Base-by-base conservation (phyloP, 2,329 filamentous ascomycete species). In the Aspergillus sp. region DNA sequence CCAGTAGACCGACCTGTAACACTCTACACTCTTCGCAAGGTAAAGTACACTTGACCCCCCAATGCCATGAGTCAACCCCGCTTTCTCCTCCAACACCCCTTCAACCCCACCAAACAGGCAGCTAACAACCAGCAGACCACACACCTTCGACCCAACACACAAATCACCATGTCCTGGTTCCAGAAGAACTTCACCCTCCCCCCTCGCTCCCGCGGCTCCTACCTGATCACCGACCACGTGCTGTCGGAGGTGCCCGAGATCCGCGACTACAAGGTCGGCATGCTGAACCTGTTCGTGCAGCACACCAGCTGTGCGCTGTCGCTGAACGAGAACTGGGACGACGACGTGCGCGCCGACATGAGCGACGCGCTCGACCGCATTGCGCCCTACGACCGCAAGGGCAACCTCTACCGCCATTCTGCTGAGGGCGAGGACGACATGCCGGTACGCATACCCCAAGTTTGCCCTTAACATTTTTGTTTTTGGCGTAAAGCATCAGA, bases 401-500 rank as follows among this genome's bases (percentile, higher is more conserved):
- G 88, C 3, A 80, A 83, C 7, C 71, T 97, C 43, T 99, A 97
- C 74, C 78, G 89, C 41, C 94, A 99, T 75, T 85, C 83, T 64
- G 92, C 88, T 0, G 94, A 96, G 78, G 94, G 94, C 2, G 68
- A 72, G 47, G 94, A 99, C 76, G 94, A 97, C 73, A 97, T 97
- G 91, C 94, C 94, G 34, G 88, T 89, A 68, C 51, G 80, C 89
- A 68, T n/a, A n/a, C n/a, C n/a, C n/a, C n/a, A n/a, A n/a, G n/a
- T n/a, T n/a, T n/a, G n/a, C n/a, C n/a, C n/a, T n/a, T n/a, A n/a
- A n/a, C n/a, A n/a, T n/a, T n/a, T n/a, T n/a, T n/a, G n/a, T n/a
- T n/a, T n/a, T n/a, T n/a, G n/a, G n/a, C n/a, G n/a, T n/a, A n/a
- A n/a, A n/a, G n/a, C n/a, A n/a, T n/a, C n/a, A n/a, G 52, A 79